Percentiles rank a stretch among this genome's conserved stretches.
These are phyloP conservation scores for Trichosporon asahii DNA, from an alignment of 1,284 basidiomycete genomes.

Conservation along the genomic window DNA sequence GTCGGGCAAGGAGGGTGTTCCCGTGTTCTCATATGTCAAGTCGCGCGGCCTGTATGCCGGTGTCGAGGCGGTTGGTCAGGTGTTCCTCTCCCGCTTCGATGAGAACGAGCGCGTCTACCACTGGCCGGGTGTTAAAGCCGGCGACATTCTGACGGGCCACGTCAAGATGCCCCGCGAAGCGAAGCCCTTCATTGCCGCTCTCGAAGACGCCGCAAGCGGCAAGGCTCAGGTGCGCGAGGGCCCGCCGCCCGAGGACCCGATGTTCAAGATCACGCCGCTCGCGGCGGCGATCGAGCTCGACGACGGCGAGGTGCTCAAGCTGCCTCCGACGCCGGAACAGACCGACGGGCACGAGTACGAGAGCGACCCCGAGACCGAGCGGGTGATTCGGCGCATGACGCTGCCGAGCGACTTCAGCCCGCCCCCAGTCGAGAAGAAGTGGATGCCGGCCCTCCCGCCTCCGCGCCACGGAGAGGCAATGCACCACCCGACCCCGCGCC, in stretches of 20 bases:
- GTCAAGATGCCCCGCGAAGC: constrained; percentile 52
- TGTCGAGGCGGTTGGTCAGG: constrained; percentile 54
- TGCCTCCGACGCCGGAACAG: constrained; percentile 53
- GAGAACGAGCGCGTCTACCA: constrained; percentile 52
- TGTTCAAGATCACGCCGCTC: constrained; percentile 2
- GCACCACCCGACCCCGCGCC: neutral
- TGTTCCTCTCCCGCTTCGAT: constrained; percentile 52
- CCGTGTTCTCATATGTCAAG: constrained; percentile 52
- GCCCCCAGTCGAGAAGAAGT: neutral
- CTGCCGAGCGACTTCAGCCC: neutral
- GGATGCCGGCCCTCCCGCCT: neutral
- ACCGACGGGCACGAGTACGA: constrained; percentile 46
- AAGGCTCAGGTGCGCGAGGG: constrained; percentile 52
- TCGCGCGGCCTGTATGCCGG: constrained; percentile 54
- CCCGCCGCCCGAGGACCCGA: constrained; percentile 40
- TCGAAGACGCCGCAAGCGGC: constrained; percentile 57
- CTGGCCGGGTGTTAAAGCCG: constrained; percentile 52
- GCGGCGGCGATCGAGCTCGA: constrained; percentile 24
- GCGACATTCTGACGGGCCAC: constrained; percentile 49
- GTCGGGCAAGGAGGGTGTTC: constrained; percentile 51
- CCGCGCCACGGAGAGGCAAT: neutral
- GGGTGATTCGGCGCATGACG: constrained; percentile 21
- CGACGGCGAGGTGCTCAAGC: constrained; percentile 52
- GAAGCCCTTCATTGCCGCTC: constrained; percentile 50
- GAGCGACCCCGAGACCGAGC: constrained; percentile 43